phyloP scores from a whole-genome alignment of 2,329 filamentous ascomycete genomes.

The Aspergillus proliferans region DNA sequence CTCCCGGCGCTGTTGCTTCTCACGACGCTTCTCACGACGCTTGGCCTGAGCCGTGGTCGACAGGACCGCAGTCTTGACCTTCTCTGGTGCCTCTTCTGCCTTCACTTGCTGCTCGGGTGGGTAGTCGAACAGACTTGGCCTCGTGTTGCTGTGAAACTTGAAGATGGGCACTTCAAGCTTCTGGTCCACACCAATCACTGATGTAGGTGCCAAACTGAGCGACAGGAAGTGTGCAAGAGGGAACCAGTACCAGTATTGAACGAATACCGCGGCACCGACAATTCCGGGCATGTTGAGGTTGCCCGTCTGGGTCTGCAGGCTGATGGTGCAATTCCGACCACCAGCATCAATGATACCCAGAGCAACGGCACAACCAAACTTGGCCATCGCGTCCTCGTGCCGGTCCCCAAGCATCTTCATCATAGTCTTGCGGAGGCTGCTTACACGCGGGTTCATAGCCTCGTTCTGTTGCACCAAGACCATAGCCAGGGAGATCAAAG shows the following conservation, averaged over 20 bases:
- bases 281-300: constrained; percentile 99
- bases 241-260: constrained; percentile 99
- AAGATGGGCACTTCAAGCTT: constrained; percentile 89
- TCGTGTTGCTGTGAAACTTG: constrained; percentile 92
- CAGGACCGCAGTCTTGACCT: constrained; percentile 90
- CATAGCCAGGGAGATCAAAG: constrained; percentile 90
- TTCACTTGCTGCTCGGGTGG: constrained; percentile 95
- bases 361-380: constrained; percentile 90
- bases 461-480: constrained; percentile 99
- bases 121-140: constrained; percentile 95
- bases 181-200: constrained; percentile 89
- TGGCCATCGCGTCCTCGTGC: constrained; percentile 98
- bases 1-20: constrained; percentile 78
- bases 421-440: constrained; percentile 81
- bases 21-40: constrained; percentile 88
- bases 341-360: constrained; percentile 97
- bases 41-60: constrained; percentile 97
- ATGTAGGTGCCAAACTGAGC: constrained; percentile 91
- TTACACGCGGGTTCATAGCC: constrained; percentile 95
- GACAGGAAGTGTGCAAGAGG: constrained; percentile 96
- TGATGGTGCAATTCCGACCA: constrained; percentile 96
- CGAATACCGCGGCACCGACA: constrained; percentile 96
- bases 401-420: constrained; percentile 91
- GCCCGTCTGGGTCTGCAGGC: constrained; percentile 92
- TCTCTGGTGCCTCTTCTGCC: constrained; percentile 82